Evolutionary conservation across 495 filamentous ascomycete genomes (phyloP).

Genomic region (Pseudotulostoma volvatum): DNA sequence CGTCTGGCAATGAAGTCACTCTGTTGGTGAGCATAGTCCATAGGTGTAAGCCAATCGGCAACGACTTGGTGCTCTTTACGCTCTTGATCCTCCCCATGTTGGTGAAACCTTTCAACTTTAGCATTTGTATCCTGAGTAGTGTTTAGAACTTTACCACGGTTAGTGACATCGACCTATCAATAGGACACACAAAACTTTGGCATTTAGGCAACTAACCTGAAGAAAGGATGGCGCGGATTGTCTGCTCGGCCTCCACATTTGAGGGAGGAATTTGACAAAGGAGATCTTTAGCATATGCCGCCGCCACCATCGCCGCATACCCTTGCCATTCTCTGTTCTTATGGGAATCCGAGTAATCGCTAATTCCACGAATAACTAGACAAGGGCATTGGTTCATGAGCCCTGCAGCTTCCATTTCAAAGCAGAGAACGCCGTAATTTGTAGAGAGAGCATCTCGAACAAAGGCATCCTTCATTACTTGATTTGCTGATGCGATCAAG

Average conservation of each 20-base stretch:
- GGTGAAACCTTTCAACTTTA: conserved; percentile 32
- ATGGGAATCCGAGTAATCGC: conserved; percentile 21
- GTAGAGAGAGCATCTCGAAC: conserved; percentile 14
- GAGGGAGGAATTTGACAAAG: conserved; percentile 2
- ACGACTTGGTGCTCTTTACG: conserved; percentile 2
- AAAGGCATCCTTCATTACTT: conserved; percentile 17
- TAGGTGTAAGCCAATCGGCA: conserved; percentile 9
- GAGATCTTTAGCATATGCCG: conserved; percentile 15
- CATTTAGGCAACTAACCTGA: neutral
- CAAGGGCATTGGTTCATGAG: conserved; percentile 18
- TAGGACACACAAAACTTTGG: neutral
- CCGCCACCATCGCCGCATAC: conserved; percentile 16
- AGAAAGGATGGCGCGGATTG: neutral
- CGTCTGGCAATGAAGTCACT: conserved; percentile 6
- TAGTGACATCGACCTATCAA: neutral
- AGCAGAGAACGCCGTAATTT: conserved; percentile 15
- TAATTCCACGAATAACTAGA: conserved; percentile 19
- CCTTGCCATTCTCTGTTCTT: conserved; percentile 21
- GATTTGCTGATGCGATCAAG: conserved; percentile 20
- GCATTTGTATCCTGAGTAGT: neutral
- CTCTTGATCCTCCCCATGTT: conserved; percentile 14
- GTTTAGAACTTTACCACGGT: neutral
- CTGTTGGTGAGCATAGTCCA: conserved; percentile 8
- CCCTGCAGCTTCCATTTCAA: conserved; percentile 7
- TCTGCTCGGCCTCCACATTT: neutral